A percentile compares a stretch with the other conserved stretches of the same genome.
These are phyloP conservation scores for Cyanidiococcus yangmingshanensis DNA, from an alignment of 23 red algal species.

Conservation along the genomic window DNA sequence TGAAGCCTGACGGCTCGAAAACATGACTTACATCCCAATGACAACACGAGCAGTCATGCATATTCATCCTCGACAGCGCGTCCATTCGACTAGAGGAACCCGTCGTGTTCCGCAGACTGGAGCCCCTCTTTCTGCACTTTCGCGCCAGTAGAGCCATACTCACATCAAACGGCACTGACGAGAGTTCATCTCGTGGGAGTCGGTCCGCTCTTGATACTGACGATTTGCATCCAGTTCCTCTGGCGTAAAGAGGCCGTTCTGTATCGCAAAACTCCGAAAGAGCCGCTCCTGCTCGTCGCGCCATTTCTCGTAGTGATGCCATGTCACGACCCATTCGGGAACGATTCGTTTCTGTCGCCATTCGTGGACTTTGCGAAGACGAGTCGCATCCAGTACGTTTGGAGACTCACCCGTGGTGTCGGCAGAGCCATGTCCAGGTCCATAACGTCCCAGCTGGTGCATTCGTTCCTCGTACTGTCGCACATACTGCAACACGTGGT, in stretches of 20 bases:
- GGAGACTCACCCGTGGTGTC: not conserved
- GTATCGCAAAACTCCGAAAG: constrained; percentile 52
- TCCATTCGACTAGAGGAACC: too few species aligned
- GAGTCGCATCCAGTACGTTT: not conserved
- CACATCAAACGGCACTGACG: constrained; percentile 9
- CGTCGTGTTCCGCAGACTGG: too few species aligned
- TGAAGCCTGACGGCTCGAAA: too few species aligned
- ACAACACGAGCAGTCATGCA: too few species aligned
- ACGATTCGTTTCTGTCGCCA: constrained; percentile 38
- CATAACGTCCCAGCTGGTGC: not conserved
- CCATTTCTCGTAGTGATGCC: constrained; percentile 55
- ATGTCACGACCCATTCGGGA: constrained; percentile 37
- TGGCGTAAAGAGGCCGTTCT: constrained; percentile 40
- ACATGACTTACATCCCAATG: too few species aligned
- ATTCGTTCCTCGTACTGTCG: constrained; percentile 28
- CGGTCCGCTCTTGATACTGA: not conserved
- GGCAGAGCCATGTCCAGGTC: not conserved
- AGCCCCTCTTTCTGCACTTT: too few species aligned
- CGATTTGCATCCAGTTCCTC: constrained; percentile 28
- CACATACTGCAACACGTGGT: constrained; percentile 64
- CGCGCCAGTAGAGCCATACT: not conserved
- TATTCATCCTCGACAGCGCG: too few species aligned
- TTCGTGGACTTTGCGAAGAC: constrained; percentile 19
- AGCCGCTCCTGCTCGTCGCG: constrained; percentile 53
- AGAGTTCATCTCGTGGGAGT: not conserved